Conservation (phyloP, 306 rosid species). For the Casuarina cunninghamiana region DNA sequence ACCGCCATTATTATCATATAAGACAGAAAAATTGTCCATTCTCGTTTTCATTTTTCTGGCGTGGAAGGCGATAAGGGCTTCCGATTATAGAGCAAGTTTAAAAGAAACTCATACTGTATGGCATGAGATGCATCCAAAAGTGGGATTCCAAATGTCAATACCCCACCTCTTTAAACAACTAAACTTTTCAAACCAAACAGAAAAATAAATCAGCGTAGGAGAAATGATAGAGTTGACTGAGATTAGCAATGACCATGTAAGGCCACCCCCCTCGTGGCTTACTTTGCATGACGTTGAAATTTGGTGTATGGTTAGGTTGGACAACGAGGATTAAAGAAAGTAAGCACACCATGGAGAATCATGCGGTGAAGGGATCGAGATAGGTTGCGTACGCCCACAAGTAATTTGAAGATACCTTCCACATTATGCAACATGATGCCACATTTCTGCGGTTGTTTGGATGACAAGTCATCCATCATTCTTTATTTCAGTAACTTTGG, state of each 20-base stretch:
- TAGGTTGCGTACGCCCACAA: constrained; percentile 33
- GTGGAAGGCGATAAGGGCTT: neutral
- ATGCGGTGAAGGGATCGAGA: constrained; percentile 41
- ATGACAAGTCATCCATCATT: constrained; percentile 9
- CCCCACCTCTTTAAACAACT: constrained; percentile 13
- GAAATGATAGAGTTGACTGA: constrained; percentile 67
- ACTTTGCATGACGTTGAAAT: constrained; percentile 49
- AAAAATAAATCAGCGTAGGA: constrained; percentile 35
- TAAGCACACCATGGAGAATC: constrained; percentile 22
- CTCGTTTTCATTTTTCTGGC: neutral
- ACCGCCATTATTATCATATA: neutral
- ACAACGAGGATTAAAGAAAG: constrained; percentile 50
- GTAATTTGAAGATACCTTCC: constrained; percentile 46
- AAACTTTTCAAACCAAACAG: constrained; percentile 29
- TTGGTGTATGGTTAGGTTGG: constrained; percentile 56
- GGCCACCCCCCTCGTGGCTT: constrained; percentile 73
- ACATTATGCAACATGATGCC: constrained; percentile 19
- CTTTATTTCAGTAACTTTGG: constrained; percentile 22
- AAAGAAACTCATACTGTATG: neutral
- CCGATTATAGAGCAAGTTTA: neutral
- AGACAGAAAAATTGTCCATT: neutral
- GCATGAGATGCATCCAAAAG: constrained; percentile 5
- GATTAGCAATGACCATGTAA: constrained; percentile 57
- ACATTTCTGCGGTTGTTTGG: neutral
- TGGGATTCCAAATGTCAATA: constrained; percentile 24